Evolutionary conservation across 2,329 filamentous ascomycete species (phyloP), one percentile per base, ranked within the genome.

Genomic region (Fusarium keratoplasticum): DNA sequence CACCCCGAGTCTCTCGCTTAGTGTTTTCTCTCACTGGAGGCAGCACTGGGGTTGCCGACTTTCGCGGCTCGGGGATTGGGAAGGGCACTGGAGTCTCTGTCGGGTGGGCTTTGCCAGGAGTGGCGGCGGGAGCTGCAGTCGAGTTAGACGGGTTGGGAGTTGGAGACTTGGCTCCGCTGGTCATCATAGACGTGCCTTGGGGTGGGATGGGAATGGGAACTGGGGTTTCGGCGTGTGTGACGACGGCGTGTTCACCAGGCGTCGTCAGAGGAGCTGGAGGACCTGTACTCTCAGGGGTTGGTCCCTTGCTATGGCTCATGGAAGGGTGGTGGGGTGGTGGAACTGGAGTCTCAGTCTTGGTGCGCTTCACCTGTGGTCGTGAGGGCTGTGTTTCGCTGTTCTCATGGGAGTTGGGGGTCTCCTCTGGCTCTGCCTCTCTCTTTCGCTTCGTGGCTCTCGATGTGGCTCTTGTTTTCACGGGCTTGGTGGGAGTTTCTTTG

Each of bases 311-410:
- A 71, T 81, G 74, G 42, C 68, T 78, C 47, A 81, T 73, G 25
- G 73, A 75, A 31, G 77, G 80, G 36, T 84, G 83, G 29, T 83
- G 81, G 16, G 84, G 84, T 47, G 85, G 85, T 58, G 86, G 88
- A 33, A 90, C 84, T 13, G 88, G 89, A 16, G 89, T 90, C 79
- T 90, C 89, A 27, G 86, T 89, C 79, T 90, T 90, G 71, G 83
- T 86, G 36, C 88, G 86, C 78, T 90, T 90, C 29, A 82, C 66
- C 65, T 82, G 83, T 33, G 86, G 86, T 36, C 80, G 82, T n/a
- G 78, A 64, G 6, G 80, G 76, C 20, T 79, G 76, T 42, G 75
- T 70, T 27, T 83, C 82, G 5, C 69, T 72, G 8, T 70, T 72
- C 61, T 82, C 81, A 4, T 78, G 69, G 57, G 75, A 75, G 35